These are phyloP conservation scores for Protoeuglena noctilucae DNA, from an alignment of 139 green algal species.

Conservation along the genomic window DNA sequence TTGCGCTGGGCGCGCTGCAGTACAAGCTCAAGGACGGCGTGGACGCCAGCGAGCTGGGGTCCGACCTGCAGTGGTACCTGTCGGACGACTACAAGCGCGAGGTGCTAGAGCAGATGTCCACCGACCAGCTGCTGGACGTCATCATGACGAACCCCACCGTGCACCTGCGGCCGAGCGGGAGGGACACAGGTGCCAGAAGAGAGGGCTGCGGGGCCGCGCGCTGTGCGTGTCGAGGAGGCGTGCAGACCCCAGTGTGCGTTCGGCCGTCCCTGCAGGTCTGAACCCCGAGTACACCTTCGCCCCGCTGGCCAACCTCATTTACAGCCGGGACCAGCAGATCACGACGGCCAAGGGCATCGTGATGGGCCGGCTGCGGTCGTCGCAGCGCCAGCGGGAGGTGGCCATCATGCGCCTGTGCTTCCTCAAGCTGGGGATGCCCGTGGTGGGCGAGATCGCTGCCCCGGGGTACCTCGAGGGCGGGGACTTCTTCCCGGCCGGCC, in stretches of 20 bases:
- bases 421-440: slow-evolving; percentile 18
- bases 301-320: slow-evolving; percentile 84
- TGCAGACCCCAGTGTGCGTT: too few species aligned
- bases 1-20: slow-evolving; percentile 33
- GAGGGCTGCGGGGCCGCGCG: too few species aligned
- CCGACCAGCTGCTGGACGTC: slow-evolving; percentile 79
- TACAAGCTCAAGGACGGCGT: slow-evolving; percentile 31
- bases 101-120: slow-evolving; percentile 58
- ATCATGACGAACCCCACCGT: slow-evolving; percentile 83
- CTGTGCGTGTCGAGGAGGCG: too few species aligned
- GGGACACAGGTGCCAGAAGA: slow-evolving; percentile 18
- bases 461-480: slow-evolving; percentile 81
- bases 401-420: slow-evolving; percentile 49
- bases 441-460: slow-evolving; percentile 52
- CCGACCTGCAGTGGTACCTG: slow-evolving; percentile 52
- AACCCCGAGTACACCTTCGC: slow-evolving; percentile 73
- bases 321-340: slow-evolving; percentile 86
- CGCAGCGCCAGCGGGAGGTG: slow-evolving; percentile 67
- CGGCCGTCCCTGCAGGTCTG: too few species aligned
- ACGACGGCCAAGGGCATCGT: slow-evolving; percentile 76
- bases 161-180: slow-evolving; percentile 29
- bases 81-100: slow-evolving; percentile 68
- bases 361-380: slow-evolving; percentile 62
- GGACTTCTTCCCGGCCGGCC: slow-evolving; percentile 73
- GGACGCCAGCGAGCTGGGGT: slow-evolving; percentile 30